Conservation (phyloP, 768 basidiomycete species). For the Hortiboletus campestris region DNA sequence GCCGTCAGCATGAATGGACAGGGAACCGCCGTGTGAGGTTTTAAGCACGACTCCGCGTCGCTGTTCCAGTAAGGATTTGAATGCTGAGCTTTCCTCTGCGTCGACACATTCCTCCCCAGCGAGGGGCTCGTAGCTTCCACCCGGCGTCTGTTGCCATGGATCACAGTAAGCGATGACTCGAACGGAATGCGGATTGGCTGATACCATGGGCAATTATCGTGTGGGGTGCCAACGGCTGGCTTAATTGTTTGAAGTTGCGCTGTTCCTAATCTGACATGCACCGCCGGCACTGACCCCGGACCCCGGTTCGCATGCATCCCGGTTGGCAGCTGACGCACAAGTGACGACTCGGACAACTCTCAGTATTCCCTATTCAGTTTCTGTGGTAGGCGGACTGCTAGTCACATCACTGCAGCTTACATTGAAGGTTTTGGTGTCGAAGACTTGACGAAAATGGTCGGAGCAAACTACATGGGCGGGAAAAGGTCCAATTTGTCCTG, state of each 20-base stretch:
- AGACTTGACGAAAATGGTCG: slow-evolving; percentile 42
- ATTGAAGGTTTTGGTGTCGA: background rate
- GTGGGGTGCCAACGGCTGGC: background rate
- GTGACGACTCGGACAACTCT: too few relatives aligned
- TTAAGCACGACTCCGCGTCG: slow-evolving; percentile 18
- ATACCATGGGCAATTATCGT: slow-evolving; percentile 13
- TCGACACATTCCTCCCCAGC: slow-evolving; percentile 10
- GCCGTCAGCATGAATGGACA: slow-evolving; percentile 21
- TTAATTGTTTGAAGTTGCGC: background rate
- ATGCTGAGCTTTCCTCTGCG: slow-evolving; percentile 9
- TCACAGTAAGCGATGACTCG: background rate
- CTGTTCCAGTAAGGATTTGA: slow-evolving; percentile 18
- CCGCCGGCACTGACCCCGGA: too few relatives aligned
- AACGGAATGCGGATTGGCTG: background rate
- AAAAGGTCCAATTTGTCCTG: slow-evolving; percentile 45
- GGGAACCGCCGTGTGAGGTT: slow-evolving; percentile 27
- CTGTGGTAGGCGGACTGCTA: too few relatives aligned
- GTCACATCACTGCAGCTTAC: background rate
- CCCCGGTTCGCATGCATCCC: too few relatives aligned
- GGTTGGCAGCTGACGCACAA: background rate
- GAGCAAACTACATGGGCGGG: slow-evolving; percentile 78
- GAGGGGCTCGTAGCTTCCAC: slow-evolving; percentile 16
- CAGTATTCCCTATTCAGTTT: too few relatives aligned
- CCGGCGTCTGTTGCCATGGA: slow-evolving; percentile 2
- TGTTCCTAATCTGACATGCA: background rate